These are phyloP conservation scores for Xylaria polymorpha DNA, from an alignment of 2,329 filamentous ascomycete genomes.

Conservation along the genomic window DNA sequence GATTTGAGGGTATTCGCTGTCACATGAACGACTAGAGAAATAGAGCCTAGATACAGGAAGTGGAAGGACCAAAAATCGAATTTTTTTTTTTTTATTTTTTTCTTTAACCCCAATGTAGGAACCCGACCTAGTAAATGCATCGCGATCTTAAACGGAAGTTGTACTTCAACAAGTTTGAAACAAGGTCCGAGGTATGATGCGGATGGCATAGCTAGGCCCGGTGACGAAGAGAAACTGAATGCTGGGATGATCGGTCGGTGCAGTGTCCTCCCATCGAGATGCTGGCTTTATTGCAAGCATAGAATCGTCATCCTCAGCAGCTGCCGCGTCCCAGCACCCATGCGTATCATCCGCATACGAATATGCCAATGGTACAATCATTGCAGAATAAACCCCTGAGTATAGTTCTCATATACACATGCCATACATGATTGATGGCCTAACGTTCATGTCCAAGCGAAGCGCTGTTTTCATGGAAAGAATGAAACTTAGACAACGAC, in stretches of 20 bases:
- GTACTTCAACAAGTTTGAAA: slow-evolving; percentile 35
- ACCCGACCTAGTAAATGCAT: slow-evolving; percentile 40
- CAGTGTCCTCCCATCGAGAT: slow-evolving; percentile 34
- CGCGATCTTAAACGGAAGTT: slow-evolving; percentile 22
- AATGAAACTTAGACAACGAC: slow-evolving; percentile 43
- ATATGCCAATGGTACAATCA: slow-evolving; percentile 25
- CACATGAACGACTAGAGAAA: slow-evolving; percentile 32
- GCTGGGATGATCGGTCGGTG: slow-evolving; percentile 29
- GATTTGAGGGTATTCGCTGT: slow-evolving; percentile 24
- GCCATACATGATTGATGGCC: slow-evolving; percentile 36
- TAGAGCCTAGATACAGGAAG: slow-evolving; percentile 46
- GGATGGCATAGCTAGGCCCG: slow-evolving; percentile 37
- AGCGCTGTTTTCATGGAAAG: slow-evolving; percentile 8
- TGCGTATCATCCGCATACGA: slow-evolving; percentile 27
- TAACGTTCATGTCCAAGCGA: slow-evolving; percentile 28
- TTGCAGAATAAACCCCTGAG: slow-evolving; percentile 25
- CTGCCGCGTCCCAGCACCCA: slow-evolving; percentile 31
- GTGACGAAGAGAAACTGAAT: slow-evolving; percentile 46
- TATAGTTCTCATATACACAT: slow-evolving; percentile 37
- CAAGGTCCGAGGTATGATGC: slow-evolving; percentile 33
- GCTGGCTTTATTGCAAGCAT: slow-evolving; percentile 31
- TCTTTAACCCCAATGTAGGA: slow-evolving; percentile 40
- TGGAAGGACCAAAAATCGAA: slow-evolving; percentile 40
- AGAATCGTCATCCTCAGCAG: slow-evolving; percentile 40
- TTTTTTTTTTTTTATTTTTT: slow-evolving; percentile 9